A percentile compares a stretch with the other conserved stretches of the same genome.
Evolutionary conservation across 2,329 filamentous ascomycete genomes (phyloP).

Genomic region (Cytospora paraplurivora): DNA sequence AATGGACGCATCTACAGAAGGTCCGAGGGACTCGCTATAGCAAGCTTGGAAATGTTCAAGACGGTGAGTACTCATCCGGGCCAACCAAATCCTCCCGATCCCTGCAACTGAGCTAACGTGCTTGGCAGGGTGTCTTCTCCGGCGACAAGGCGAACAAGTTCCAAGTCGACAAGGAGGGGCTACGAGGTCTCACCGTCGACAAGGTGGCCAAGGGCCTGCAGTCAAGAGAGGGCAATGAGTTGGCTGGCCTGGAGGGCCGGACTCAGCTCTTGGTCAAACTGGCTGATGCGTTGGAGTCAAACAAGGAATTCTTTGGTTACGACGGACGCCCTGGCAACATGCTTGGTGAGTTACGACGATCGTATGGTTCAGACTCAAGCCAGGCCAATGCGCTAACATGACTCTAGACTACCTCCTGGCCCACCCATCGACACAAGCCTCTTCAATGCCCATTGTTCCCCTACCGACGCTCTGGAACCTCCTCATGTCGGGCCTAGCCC

Average conservation of each 20-base stretch:
- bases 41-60: slow-evolving; percentile 89
- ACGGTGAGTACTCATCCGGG: slow-evolving; percentile 44
- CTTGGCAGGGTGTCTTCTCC: slow-evolving; percentile 73
- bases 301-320: slow-evolving; percentile 80
- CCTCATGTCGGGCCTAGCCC: slow-evolving; percentile 81
- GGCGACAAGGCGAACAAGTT: slow-evolving; percentile 78
- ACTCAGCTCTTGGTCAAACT: slow-evolving; percentile 77
- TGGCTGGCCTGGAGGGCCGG: slow-evolving; percentile 84
- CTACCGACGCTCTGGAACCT: slow-evolving; percentile 88
- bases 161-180: slow-evolving; percentile 83
- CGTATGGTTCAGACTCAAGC: not conserved
- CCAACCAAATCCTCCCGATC: not conserved
- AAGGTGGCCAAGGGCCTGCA: slow-evolving; percentile 81
- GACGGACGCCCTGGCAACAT: slow-evolving; percentile 90
- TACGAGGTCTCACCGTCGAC: slow-evolving; percentile 73
- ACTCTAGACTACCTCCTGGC: slow-evolving; percentile 84
- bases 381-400: slow-evolving; percentile 31
- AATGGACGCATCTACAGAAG: slow-evolving; percentile 80
- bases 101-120: slow-evolving; percentile 8
- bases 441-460: slow-evolving; percentile 83
- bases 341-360: slow-evolving; percentile 66
- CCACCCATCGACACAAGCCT: slow-evolving; percentile 85
- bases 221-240: slow-evolving; percentile 75
- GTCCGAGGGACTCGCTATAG: slow-evolving; percentile 83
- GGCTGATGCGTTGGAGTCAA: slow-evolving; percentile 71